These are phyloP conservation scores for Hylodesmum podocarpum DNA, from an alignment of 306 rosid species.

Conservation along the genomic window DNA sequence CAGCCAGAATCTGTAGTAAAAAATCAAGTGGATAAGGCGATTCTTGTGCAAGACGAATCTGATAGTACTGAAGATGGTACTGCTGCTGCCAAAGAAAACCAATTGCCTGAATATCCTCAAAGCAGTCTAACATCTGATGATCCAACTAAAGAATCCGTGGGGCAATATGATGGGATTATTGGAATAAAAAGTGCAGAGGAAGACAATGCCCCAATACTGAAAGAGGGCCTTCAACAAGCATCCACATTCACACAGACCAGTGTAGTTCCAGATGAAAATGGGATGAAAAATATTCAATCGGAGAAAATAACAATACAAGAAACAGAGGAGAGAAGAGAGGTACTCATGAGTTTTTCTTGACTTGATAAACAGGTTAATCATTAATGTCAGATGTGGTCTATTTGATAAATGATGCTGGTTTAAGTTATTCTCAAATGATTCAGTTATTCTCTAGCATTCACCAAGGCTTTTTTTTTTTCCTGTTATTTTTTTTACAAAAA, in stretches of 20 bases:
- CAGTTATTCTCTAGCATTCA: constrained; percentile 20
- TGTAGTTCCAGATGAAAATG: constrained; percentile 46
- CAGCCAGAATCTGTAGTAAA: constrained; percentile 43
- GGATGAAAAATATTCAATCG: constrained; percentile 34
- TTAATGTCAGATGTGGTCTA: neutral
- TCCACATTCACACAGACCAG: constrained; percentile 33
- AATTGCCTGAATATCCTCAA: constrained; percentile 42
- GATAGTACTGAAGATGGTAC: constrained; percentile 36
- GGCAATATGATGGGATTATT: constrained; percentile 34
- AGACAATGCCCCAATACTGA: constrained; percentile 10
- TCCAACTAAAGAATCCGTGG: constrained; percentile 35
- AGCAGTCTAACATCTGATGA: constrained; percentile 40
- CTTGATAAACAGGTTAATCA: constrained; percentile 15
- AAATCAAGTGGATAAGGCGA: constrained; percentile 35
- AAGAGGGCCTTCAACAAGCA: constrained; percentile 48
- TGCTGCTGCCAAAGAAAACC: constrained; percentile 38
- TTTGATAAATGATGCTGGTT: constrained; percentile 6
- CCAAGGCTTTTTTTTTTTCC: neutral
- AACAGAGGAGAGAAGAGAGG: constrained; percentile 54
- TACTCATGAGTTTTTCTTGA: constrained; percentile 32
- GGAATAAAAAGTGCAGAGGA: constrained; percentile 41
- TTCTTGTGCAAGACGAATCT: constrained; percentile 48
- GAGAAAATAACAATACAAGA: constrained; percentile 29
- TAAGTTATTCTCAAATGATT: constrained; percentile 31
- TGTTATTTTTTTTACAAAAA: constrained; percentile 9